Base-by-base conservation (phyloP, 805 yeast genomes). In the Hanseniaspora valbyensis region DNA sequence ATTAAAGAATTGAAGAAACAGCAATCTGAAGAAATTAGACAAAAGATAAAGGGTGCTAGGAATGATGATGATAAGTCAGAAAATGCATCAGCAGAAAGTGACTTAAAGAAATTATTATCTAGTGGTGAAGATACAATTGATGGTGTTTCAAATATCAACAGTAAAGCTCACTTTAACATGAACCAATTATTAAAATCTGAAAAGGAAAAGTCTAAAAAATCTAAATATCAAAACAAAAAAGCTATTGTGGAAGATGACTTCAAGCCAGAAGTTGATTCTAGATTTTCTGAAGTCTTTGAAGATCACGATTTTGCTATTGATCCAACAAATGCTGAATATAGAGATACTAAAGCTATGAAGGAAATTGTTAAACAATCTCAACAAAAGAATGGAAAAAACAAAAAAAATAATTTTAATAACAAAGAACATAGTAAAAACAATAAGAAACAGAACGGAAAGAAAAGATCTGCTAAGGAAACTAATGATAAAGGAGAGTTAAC, bases 301-400 rank as follows among this genome's bases (percentile, higher is more conserved):
- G 81, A 78, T 54, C 95, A 85, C 55, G 92, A 83, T 54, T 92
- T 78, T 66, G 96, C 96, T 12, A 88, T 94, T 62, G 98, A 94
- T 66, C 95, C 96, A 21, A 81, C 94, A 19, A 79, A 74, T 60
- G 83, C 94, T n/a, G 95, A 86, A 63, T 90, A 77, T 72, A 88
- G 84, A 69, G 78, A 81, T 66, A 89, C 97, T 1, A 69, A 77
- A 16, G 87, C 92, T 24, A 89, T 90, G 95, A 80, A 81, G 61
- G 74, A 81, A 64, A 76, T 92, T 52, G 66, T 92, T 69, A 72
- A 77, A 41, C 95, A 88, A 66, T 76, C 95, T 56, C 73, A 75
- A 38, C 77, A 78, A 61, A 74, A 80, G 60, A 62, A 67, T 34
- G 60, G 60, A 41, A 56, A 54, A 12, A 53, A 52, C 26, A 57